Percentiles rank a stretch among this genome's conserved stretches.
Conservation (phyloP, 331 rosid genomes). For the Quercus phellos region DNA sequence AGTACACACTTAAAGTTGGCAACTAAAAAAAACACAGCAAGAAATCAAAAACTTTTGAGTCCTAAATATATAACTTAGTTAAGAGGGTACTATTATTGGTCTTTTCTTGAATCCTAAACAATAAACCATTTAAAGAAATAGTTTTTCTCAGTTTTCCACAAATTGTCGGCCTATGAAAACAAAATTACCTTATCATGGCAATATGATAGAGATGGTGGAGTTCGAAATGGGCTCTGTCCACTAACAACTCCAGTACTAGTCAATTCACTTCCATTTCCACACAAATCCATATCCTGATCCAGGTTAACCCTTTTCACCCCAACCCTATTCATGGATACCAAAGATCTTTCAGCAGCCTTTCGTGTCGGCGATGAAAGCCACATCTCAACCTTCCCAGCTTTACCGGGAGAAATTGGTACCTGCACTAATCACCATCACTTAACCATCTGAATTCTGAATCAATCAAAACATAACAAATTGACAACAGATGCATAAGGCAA, state of each 20-base stretch:
- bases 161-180: slow-evolving; percentile 7
- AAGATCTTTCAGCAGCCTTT: slow-evolving; percentile 40
- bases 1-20: slow-evolving; percentile 7
- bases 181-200: slow-evolving; percentile 61
- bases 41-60: neutral
- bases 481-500: neutral
- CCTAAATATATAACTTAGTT: neutral
- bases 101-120: neutral
- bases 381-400: slow-evolving; percentile 45
- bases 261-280: slow-evolving; percentile 20
- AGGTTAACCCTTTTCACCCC: slow-evolving; percentile 50
- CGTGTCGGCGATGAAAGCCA: slow-evolving; percentile 31
- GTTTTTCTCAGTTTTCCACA: neutral
- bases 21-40: neutral
- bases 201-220: slow-evolving; percentile 76
- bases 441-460: slow-evolving; percentile 8
- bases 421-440: slow-evolving; percentile 13
- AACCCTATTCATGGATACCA: slow-evolving; percentile 32
- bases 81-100: neutral
- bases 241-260: slow-evolving; percentile 24
- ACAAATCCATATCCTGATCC: slow-evolving; percentile 29
- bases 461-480: neutral
- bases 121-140: neutral
- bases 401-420: slow-evolving; percentile 42
- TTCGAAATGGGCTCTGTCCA: slow-evolving; percentile 74